Percentiles rank a stretch among this genome's conserved stretches.
Evolutionary conservation across 495 filamentous ascomycete genomes (phyloP).

Genomic region (Beverwykella pulmonaria): DNA sequence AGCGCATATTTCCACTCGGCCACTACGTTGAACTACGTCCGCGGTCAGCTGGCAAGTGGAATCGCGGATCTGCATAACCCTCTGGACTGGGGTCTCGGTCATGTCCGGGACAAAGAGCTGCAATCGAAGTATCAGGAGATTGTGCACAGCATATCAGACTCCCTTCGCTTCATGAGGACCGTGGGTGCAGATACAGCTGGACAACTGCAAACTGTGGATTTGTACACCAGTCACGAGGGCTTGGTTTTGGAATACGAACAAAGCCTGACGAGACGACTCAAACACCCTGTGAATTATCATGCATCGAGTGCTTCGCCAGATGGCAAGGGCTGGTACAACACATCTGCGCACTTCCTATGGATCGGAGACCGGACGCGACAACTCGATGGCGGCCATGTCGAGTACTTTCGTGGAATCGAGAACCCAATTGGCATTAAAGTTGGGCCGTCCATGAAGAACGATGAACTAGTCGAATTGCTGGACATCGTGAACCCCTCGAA

Average conservation of each 20-base stretch:
- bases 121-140: constrained; percentile 82
- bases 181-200: constrained; percentile 85
- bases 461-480: constrained; percentile 75
- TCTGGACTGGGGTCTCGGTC: constrained; percentile 92
- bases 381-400: constrained; percentile 87
- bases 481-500: constrained; percentile 79
- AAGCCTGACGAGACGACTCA: constrained; percentile 73
- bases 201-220: constrained; percentile 87
- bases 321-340: constrained; percentile 68
- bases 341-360: constrained; percentile 97
- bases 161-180: constrained; percentile 92
- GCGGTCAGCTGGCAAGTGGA: constrained; percentile 79
- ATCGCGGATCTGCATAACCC: constrained; percentile 93
- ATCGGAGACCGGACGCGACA: constrained; percentile 96
- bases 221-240: constrained; percentile 94
- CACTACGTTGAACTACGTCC: constrained; percentile 88
- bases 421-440: constrained; percentile 98
- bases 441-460: constrained; percentile 74
- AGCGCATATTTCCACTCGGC: constrained; percentile 95
- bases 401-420: constrained; percentile 93
- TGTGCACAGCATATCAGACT: constrained; percentile 83
- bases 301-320: constrained; percentile 15
- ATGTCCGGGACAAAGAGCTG: constrained; percentile 80
- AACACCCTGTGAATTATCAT: constrained; percentile 56
- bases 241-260: constrained; percentile 95